Evolutionary conservation across 2,329 filamentous ascomycete genomes (phyloP), one percentile per base, ranked within the genome.

Genomic region (Microsporum audouinii): DNA sequence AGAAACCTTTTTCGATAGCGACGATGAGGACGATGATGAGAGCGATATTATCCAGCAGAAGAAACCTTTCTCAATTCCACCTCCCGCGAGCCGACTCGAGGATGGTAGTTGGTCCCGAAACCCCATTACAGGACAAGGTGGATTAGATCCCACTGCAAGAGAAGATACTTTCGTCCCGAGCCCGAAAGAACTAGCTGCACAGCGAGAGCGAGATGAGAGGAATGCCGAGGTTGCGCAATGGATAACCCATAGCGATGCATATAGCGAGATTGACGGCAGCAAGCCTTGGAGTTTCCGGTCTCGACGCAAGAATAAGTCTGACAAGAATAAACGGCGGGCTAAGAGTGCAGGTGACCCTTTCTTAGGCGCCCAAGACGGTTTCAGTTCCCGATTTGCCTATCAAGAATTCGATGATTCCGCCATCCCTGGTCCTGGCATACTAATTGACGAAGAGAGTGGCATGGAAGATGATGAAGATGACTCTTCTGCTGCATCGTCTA

Each of bases 151-250:
- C 6, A 67, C 71, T 4, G 71, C 76, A 39, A 75, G 81, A 51
- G 73, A 72, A 3, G 69, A 79, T 59, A 70, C 72, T 14, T 74
- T 74, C 53, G 72, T 81, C 2, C 74, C 74, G 12, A 82, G 76
- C 57, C 71, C 81, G 5, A 79, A 80, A 56, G 80, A 84, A 31
- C 71, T 81, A 57, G 75, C 77, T 56, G 71, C 77, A 49, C 71
- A 77, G 61, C 75, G 77, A 57, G 71, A 77, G 38, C 70, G 76
- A 36, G 74, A 77, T 2, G 78, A 82, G 58, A 82, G 78, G 66
- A 81, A 82, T 61, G 72, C 75, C 6, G 79, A 82, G 59, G 81
- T 84, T 38, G 73, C 76, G 58, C 72, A 76, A 27, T 84, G 82
- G 82, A 75, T 82, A 12, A 75, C 76, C 10, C 76, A 76, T n/a